phyloP scores from a whole-genome alignment of 164 flowering plant genomes.

The Magnolia sinica region DNA sequence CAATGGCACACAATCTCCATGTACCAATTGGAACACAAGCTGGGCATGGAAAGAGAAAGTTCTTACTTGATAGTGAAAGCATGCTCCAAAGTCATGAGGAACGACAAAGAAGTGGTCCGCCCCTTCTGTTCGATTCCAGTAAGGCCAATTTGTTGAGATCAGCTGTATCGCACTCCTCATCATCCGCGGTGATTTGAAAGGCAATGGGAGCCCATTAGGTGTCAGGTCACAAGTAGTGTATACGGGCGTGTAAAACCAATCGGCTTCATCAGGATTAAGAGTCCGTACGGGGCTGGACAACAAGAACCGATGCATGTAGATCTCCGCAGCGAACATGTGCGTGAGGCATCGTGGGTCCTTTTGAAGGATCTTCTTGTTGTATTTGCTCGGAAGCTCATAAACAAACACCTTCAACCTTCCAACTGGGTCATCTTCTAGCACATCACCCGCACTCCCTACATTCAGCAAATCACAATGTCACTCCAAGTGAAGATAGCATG shows the following conservation, averaged over 20 bases:
- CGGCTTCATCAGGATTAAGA: conserved; percentile 92
- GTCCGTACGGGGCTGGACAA: conserved; percentile 89
- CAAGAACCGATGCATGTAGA: conserved; percentile 91
- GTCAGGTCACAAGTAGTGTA: conserved; percentile 92
- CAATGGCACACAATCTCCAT: neutral
- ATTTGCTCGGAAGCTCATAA: conserved; percentile 95
- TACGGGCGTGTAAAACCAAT: conserved; percentile 96
- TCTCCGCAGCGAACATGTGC: conserved; percentile 98
- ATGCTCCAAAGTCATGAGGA: conserved; percentile 95
- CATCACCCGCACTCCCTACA: conserved; percentile 98
- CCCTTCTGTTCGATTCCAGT: conserved; percentile 93
- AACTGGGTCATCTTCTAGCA: conserved; percentile 92
- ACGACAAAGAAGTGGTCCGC: conserved; percentile 92
- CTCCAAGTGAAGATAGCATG: neutral
- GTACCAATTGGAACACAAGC: neutral
- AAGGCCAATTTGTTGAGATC: conserved; percentile 92
- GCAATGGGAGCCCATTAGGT: conserved; percentile 89
- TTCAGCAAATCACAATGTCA: neutral
- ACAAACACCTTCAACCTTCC: conserved; percentile 95
- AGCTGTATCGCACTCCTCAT: conserved; percentile 97
- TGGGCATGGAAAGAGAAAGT: neutral
- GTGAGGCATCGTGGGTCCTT: conserved; percentile 86
- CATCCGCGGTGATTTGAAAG: conserved; percentile 95
- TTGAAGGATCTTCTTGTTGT: conserved; percentile 83
- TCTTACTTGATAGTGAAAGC: conserved; percentile 92